Base-by-base conservation (phyloP, 345 rosid genomes). In the Aquilaria sinensis region DNA sequence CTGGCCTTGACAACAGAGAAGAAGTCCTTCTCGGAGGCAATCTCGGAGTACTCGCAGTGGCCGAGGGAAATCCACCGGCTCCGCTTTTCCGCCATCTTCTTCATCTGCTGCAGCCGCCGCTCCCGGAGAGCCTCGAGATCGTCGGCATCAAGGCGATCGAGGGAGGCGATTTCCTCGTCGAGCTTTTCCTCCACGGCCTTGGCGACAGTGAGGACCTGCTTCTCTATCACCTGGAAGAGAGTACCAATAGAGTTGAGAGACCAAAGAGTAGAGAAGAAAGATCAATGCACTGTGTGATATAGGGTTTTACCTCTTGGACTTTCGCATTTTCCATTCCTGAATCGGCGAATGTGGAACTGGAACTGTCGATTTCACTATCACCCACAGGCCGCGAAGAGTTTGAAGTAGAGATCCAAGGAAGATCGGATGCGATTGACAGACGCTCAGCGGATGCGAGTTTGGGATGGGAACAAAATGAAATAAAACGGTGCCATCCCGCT, bases 51-150 rank as follows among this genome's bases (percentile, higher is more conserved):
- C 37, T 90, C 99, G 9, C 97, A 90, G 47, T 94, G 99, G 56
- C 97, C 97, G 12, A 85, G 89, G n/a, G 92, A 80, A 77, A 90
- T 78, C 99, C 99, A 94, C 64, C 93, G 96, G 76, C 76, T 85
- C 64, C 81, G 80, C 78, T 85, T 90, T 91, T 90, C 96, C 3
- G 93, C 96, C 95, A 90, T 83, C 71, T 81, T 84, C 87, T 90
- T 94, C 97, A 90, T 90, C 81, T 94, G 96, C 67, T 71, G 82
- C 43, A 95, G 60, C 70, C 96, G 77, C 76, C 88, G 78, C 75
- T 95, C 96, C 57, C 97, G 80, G 65, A 91, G 9, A 31, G 62
- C 88, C 70, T 89, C 99, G 65, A 95, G 69, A 79, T 89, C 96
- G 81, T 95, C 97, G 2, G 34, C 51, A 63, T 95, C 97, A n/a